Evolutionary conservation across 768 basidiomycete genomes (phyloP).

Genomic region (Galerina sulciceps): DNA sequence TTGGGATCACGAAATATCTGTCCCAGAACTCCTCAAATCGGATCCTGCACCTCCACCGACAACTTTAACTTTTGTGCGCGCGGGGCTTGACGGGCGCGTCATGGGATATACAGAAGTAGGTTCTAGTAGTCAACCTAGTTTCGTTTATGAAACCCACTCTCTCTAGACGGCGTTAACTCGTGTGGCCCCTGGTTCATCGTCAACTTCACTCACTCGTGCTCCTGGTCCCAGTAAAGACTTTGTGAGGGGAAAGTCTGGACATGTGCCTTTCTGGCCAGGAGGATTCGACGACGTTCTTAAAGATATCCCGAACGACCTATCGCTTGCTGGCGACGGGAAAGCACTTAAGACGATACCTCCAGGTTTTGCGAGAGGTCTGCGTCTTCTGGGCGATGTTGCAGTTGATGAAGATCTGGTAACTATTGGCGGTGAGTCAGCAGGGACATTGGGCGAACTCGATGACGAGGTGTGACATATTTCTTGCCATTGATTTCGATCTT

Average conservation of each 20-base stretch:
- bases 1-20: conserved; percentile 66
- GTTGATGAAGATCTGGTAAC: conserved; percentile 48
- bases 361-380: conserved; percentile 80
- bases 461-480: conserved; percentile 21
- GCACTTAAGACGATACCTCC: conserved; percentile 77
- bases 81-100: conserved; percentile 80
- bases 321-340: conserved; percentile 36
- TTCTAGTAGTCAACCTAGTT: background rate
- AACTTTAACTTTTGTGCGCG: conserved; percentile 69
- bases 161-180: conserved; percentile 58
- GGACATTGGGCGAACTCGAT: conserved; percentile 24
- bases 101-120: conserved; percentile 82
- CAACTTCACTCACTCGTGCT: conserved; percentile 83
- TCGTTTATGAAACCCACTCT: background rate
- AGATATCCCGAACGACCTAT: conserved; percentile 31
- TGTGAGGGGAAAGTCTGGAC: conserved; percentile 91
- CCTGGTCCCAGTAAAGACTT: conserved; percentile 82
- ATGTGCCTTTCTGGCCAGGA: conserved; percentile 94
- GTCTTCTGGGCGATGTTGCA: conserved; percentile 61
- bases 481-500: background rate
- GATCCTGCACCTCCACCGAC: conserved; percentile 80
- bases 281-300: conserved; percentile 74
- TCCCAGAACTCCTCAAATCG: conserved; percentile 66
- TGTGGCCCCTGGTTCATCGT: conserved; percentile 74
- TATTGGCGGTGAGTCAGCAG: conserved; percentile 28